These are phyloP conservation scores for Colletotrichum trifolii DNA, from an alignment of 2,329 filamentous ascomycete genomes.

Conservation along the genomic window DNA sequence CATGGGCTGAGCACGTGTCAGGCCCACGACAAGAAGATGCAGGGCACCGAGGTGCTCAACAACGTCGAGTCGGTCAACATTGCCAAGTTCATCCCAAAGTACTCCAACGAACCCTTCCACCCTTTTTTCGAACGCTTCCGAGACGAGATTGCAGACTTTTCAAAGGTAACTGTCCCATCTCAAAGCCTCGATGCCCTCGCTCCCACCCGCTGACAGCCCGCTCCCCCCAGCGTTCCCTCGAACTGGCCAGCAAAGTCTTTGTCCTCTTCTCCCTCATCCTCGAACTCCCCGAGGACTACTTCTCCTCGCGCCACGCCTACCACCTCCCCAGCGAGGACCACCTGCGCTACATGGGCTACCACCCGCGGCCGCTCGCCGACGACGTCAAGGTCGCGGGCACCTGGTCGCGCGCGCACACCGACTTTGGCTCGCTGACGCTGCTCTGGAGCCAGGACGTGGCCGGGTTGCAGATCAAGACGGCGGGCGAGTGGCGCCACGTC, in stretches of 20 bases:
- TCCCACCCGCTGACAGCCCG: slow-evolving; percentile 46
- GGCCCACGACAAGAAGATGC: slow-evolving; percentile 47
- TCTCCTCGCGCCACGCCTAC: slow-evolving; percentile 63
- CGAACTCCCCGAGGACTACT: slow-evolving; percentile 63
- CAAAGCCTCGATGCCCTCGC: not conserved
- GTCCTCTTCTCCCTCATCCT: slow-evolving; percentile 58
- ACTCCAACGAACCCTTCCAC: slow-evolving; percentile 49
- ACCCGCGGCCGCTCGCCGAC: slow-evolving; percentile 53
- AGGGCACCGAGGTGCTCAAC: slow-evolving; percentile 48
- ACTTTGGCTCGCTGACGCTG: slow-evolving; percentile 63
- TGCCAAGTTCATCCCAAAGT: slow-evolving; percentile 59
- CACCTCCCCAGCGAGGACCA: slow-evolving; percentile 63
- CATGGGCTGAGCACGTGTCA: slow-evolving; percentile 10
- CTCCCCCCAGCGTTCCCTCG: slow-evolving; percentile 45
- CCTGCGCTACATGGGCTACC: slow-evolving; percentile 67
- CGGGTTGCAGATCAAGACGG: slow-evolving; percentile 59
- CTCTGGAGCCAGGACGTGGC: slow-evolving; percentile 66
- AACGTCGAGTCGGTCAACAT: slow-evolving; percentile 67
- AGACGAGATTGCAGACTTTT: slow-evolving; percentile 62
- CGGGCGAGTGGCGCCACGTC: slow-evolving; percentile 57
- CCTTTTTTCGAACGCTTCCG: slow-evolving; percentile 52
- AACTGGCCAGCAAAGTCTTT: slow-evolving; percentile 43
- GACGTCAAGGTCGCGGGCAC: slow-evolving; percentile 45
- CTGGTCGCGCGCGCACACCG: slow-evolving; percentile 55
- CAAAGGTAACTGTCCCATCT: slow-evolving; percentile 49